phyloP scores from a whole-genome alignment of 306 rosid genomes.

The Quercus berberidifolia region DNA sequence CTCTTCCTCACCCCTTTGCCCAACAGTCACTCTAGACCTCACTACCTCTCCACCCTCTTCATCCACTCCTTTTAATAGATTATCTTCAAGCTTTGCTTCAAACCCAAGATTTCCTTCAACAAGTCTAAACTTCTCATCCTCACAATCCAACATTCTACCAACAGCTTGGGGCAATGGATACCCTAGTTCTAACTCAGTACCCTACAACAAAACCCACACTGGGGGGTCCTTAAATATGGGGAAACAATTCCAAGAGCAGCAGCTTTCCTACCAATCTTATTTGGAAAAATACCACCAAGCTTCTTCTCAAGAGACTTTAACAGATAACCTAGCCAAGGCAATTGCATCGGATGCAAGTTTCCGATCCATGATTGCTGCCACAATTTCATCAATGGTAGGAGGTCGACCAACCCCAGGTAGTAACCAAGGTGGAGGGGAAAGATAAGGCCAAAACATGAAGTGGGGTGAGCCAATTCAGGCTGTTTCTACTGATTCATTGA shows the following conservation, averaged over 20 bases:
- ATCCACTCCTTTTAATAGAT: conserved; percentile 8
- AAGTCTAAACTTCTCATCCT: conserved; percentile 19
- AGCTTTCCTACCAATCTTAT: conserved; percentile 28
- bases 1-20: conserved; percentile 32
- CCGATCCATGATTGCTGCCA: conserved; percentile 48
- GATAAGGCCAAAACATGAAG: conserved; percentile 24
- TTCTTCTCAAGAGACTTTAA: conserved; percentile 36
- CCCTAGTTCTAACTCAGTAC: background rate
- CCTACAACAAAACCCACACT: conserved; percentile 5
- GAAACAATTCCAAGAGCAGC: conserved; percentile 34
- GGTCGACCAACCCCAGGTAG: conserved; percentile 26
- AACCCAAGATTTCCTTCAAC: conserved; percentile 12
- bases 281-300: conserved; percentile 26
- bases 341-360: conserved; percentile 50
- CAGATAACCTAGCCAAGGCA: conserved; percentile 56
- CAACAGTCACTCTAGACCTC: conserved; percentile 62
- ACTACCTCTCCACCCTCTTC: conserved; percentile 29
- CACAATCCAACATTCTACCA: conserved; percentile 16
- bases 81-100: conserved; percentile 15
- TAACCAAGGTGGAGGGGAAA: conserved; percentile 21
- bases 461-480: conserved; percentile 24
- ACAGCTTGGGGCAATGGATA: conserved; percentile 23
- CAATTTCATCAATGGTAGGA: conserved; percentile 54
- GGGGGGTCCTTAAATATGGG: conserved; percentile 19
- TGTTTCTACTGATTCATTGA: conserved; percentile 17